Conservation (phyloP, 176 grass and related monocot species). For the Pontederia crassipes region DNA sequence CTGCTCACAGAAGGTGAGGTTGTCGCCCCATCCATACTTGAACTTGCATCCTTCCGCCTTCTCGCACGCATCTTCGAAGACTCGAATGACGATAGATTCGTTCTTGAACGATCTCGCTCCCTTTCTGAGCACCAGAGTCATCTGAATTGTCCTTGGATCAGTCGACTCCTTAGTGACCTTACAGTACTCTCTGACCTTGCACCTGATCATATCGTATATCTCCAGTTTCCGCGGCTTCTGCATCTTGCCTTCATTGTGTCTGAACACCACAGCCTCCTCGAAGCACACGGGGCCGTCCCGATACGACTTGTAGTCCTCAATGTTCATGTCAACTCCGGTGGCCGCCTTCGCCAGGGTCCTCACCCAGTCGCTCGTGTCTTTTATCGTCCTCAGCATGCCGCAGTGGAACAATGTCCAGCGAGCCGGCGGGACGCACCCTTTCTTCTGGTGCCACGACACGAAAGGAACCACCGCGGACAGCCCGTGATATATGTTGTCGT, state of each 20-base stretch:
- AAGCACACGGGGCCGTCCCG: background rate
- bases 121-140: too few relatives aligned
- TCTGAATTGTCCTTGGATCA: background rate
- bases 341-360: background rate
- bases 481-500: slow-evolving; percentile 6
- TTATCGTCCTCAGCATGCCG: too few relatives aligned
- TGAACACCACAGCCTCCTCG: slow-evolving; percentile 12
- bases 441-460: background rate
- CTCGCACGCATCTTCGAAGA: slow-evolving; percentile 1
- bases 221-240: background rate
- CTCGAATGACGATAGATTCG: background rate
- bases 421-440: too few relatives aligned
- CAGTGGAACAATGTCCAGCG: too few relatives aligned
- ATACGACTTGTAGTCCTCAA: background rate
- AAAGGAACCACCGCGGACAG: slow-evolving; percentile 1
- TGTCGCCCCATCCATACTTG: background rate
- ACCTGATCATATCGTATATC: slow-evolving; percentile 12
- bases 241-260: slow-evolving; percentile 9
- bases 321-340: background rate
- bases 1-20: too few relatives aligned
- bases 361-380: background rate
- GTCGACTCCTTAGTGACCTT: background rate
- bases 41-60: slow-evolving; percentile 1
- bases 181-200: slow-evolving; percentile 6
- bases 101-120: slow-evolving; percentile 11